Base-by-base conservation (phyloP, 306 rosid genomes). In the Rubus idaeus region DNA sequence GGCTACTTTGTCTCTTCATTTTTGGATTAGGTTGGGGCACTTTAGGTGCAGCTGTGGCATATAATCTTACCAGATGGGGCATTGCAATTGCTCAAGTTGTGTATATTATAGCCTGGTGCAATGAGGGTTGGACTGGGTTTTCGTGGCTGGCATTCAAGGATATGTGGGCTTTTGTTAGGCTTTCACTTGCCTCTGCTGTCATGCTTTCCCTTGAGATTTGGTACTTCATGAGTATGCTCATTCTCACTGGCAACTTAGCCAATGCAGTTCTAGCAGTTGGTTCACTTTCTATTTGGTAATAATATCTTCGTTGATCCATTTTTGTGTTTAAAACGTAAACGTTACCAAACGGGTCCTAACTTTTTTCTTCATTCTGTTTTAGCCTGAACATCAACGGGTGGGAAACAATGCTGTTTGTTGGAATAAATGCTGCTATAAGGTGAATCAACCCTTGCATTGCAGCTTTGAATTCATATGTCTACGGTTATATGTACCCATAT, bases 201-300 rank as follows among this genome's bases (percentile, higher is more conserved):
- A 93, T 93, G 97, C 87, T 91, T 40, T 89, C 93, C 76, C 85
- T 93, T 74, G 98, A 91, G 85, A 11, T 88, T 71, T 91, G 98
- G 90, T 79, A 82, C 49, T 37, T 6, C 40, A 81, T 72, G 50
- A 66, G 71, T 56, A 80, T 85, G 37, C 23, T 77, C 17, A 30
- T 86, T 16, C 81, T 81, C 58, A 80, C 81, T 46, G 93, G 93
- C 30, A 46, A 18, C 18, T 79, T 91, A 30, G 52, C 74, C 4
- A 80, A 87, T 51, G 83, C 90, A 30, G 83, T 85, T 1, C 77
- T 91, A 75, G 85, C 81, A 17, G 79, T 89, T 72, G 91, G 83
- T 40, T 87, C 91, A 8, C 89, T 62, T 52, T 84, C 89, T 6
- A 77, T 90, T 67, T 88, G 96, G 93, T 90, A 84, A 81, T 53